phyloP scores from a whole-genome alignment of 441 rosid species.

The Eruca vesicaria region DNA sequence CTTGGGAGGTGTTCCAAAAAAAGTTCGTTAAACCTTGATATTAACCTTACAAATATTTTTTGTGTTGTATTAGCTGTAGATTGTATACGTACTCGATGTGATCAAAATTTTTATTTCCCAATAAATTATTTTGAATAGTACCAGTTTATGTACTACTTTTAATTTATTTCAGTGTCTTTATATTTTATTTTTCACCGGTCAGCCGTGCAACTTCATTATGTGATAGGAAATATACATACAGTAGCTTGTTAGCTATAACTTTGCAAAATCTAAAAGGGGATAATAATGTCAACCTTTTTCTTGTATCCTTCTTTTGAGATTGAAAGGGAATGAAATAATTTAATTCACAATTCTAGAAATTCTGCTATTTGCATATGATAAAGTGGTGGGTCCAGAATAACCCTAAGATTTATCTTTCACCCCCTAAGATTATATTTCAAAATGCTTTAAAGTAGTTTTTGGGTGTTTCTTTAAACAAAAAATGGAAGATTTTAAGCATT shows the following conservation, averaged over 20 bases:
- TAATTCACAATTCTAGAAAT: slow-evolving; percentile 34
- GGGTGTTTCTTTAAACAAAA: slow-evolving; percentile 24
- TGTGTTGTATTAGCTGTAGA: neutral
- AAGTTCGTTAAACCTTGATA: neutral
- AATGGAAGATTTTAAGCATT: slow-evolving; percentile 20
- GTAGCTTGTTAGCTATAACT: slow-evolving; percentile 15
- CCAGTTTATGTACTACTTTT: neutral
- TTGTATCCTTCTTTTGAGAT: slow-evolving; percentile 21
- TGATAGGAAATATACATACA: slow-evolving; percentile 3
- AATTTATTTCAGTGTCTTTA: neutral
- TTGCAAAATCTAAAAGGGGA: slow-evolving; percentile 30
- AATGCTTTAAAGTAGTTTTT: slow-evolving; percentile 24
- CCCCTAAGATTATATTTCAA: neutral
- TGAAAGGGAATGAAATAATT: slow-evolving; percentile 26
- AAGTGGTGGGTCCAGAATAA: slow-evolving; percentile 34
- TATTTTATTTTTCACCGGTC: neutral
- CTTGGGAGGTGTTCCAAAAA: neutral
- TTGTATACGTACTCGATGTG: neutral
- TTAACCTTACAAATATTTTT: neutral
- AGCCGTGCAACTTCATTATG: slow-evolving; percentile 19
- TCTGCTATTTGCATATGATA: slow-evolving; percentile 34
- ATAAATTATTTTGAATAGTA: neutral
- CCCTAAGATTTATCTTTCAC: slow-evolving; percentile 8
- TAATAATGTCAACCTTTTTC: slow-evolving; percentile 34
- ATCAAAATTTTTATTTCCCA: neutral